Evolutionary conservation across 495 filamentous ascomycete species (phyloP).

Genomic region (Viridothelium virens): DNA sequence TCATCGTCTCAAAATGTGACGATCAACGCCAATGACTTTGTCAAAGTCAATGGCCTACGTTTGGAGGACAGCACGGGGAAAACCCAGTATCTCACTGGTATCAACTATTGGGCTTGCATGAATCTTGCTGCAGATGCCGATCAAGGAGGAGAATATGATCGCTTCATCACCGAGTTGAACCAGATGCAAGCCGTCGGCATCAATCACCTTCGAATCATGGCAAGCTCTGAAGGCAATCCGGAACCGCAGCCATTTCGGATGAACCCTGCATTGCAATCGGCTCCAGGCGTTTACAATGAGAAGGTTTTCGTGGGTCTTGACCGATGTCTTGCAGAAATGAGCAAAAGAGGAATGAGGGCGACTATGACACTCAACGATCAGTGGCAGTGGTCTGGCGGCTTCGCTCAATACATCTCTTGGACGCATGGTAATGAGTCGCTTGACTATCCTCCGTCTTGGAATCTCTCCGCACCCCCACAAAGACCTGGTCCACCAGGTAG

Average conservation of each 20-base stretch:
- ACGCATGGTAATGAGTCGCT: constrained; percentile 20
- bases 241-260: constrained; percentile 27
- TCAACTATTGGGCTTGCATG: constrained; percentile 31
- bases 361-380: constrained; percentile 27
- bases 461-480: constrained; percentile 23
- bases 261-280: constrained; percentile 23
- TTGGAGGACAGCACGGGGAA: constrained; percentile 20
- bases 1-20: constrained; percentile 3
- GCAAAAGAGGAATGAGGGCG: constrained; percentile 24
- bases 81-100: constrained; percentile 23
- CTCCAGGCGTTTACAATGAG: constrained; percentile 26
- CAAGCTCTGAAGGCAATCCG: constrained; percentile 25
- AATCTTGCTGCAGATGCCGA: constrained; percentile 24
- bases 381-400: constrained; percentile 29
- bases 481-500: constrained; percentile 15
- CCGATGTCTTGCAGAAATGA: constrained; percentile 26
- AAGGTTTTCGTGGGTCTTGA: constrained; percentile 26
- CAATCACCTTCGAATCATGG: constrained; percentile 29
- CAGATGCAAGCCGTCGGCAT: constrained; percentile 27
- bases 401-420: constrained; percentile 28
- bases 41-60: constrained; percentile 23
- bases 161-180: constrained; percentile 26
- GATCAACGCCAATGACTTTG: constrained; percentile 22
- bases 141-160: constrained; percentile 21
- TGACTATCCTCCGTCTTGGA: constrained; percentile 25